phyloP scores from a whole-genome alignment of 2,329 filamentous ascomycete genomes.

The Orbilia javanica region DNA sequence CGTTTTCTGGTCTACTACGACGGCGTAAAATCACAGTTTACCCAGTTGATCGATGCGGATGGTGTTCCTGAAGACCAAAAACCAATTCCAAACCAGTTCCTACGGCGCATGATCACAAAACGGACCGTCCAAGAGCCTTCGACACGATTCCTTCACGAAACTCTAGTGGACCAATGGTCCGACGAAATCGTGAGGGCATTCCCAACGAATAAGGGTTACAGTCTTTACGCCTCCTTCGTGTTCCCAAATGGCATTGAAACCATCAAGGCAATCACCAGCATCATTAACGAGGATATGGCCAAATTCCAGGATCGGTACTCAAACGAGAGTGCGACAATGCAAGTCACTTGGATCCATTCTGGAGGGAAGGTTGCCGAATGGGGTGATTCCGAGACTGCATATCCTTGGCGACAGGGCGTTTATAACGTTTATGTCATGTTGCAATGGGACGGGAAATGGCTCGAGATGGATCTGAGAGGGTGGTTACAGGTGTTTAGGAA shows the following conservation, averaged over 20 bases:
- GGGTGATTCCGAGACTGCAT: slow-evolving; percentile 60
- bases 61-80: slow-evolving; percentile 4
- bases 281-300: slow-evolving; percentile 50
- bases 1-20: slow-evolving; percentile 59
- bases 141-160: slow-evolving; percentile 63
- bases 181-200: slow-evolving; percentile 62
- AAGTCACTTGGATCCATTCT: slow-evolving; percentile 63
- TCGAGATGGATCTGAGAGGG: slow-evolving; percentile 63
- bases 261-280: slow-evolving; percentile 28
- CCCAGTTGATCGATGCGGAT: slow-evolving; percentile 35
- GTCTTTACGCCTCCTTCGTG: slow-evolving; percentile 62
- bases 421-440: slow-evolving; percentile 64
- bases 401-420: slow-evolving; percentile 62
- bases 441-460: slow-evolving; percentile 63
- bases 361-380: slow-evolving; percentile 58
- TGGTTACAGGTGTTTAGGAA: slow-evolving; percentile 61
- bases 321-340: slow-evolving; percentile 57
- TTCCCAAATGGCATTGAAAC: slow-evolving; percentile 45
- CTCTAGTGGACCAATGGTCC: slow-evolving; percentile 62
- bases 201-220: slow-evolving; percentile 61
- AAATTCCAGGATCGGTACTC: slow-evolving; percentile 59
- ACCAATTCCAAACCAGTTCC: slow-evolving; percentile 15
- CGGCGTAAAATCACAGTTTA: slow-evolving; percentile 56
- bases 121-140: slow-evolving; percentile 59
- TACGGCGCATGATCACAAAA: slow-evolving; percentile 61